phyloP scores from a whole-genome alignment of 164 flowering plant species.

The Stephania cephalantha region DNA sequence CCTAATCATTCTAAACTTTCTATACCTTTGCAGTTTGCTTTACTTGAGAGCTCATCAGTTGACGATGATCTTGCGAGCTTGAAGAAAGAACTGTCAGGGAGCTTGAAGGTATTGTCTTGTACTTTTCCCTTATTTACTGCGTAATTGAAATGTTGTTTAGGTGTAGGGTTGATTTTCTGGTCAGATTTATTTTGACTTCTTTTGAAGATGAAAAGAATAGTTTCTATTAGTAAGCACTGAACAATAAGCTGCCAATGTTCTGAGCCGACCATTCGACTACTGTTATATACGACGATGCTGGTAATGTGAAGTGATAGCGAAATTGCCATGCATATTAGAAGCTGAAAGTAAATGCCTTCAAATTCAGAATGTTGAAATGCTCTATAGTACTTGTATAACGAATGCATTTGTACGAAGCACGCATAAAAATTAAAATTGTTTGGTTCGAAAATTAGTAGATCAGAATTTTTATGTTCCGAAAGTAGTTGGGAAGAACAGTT shows the following conservation, averaged over 20 bases:
- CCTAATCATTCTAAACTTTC: neutral
- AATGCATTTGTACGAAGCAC: neutral
- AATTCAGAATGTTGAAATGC: neutral
- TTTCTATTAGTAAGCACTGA: neutral
- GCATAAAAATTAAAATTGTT: neutral
- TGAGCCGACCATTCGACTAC: neutral
- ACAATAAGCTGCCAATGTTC: neutral
- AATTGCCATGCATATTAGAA: neutral
- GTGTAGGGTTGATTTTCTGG: neutral
- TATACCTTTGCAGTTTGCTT: slow-evolving; percentile 60
- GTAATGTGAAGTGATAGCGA: neutral
- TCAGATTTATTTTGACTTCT: neutral
- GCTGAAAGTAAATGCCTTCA: neutral
- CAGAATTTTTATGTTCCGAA: neutral
- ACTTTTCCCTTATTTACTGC: neutral
- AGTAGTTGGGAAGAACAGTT: neutral
- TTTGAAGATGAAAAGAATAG: neutral
- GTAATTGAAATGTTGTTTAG: neutral
- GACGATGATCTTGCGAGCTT: slow-evolving; percentile 82
- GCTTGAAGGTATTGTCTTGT: slow-evolving; percentile 44
- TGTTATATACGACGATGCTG: neutral
- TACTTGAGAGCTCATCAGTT: slow-evolving; percentile 79
- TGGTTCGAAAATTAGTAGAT: neutral
- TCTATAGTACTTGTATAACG: neutral
- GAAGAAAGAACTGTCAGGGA: slow-evolving; percentile 77